These are phyloP conservation scores for Solanum ossicruentum DNA, from an alignment of 257 asterid genomes.

Conservation along the genomic window DNA sequence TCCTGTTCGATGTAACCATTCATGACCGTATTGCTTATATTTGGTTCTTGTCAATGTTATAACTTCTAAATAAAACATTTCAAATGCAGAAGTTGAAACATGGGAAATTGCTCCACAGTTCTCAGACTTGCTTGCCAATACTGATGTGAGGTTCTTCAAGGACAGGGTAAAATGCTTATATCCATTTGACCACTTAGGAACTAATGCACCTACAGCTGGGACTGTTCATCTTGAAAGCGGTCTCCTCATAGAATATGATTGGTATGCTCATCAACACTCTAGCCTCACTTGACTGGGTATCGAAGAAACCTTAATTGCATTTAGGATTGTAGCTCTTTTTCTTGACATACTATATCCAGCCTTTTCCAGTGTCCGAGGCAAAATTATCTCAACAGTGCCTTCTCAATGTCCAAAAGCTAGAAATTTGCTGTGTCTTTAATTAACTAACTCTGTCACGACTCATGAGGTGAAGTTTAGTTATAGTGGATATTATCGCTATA, in stretches of 20 bases:
- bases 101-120: constrained; percentile 99
- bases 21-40: neutral
- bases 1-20: neutral
- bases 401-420: neutral
- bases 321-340: neutral
- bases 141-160: constrained; percentile 56
- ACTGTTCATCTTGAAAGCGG: constrained; percentile 83
- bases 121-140: constrained; percentile 72
- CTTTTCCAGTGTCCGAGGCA: neutral
- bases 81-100: constrained; percentile 73
- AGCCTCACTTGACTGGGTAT: neutral
- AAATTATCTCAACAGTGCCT: neutral
- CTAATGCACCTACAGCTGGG: constrained; percentile 44
- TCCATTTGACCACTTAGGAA: constrained; percentile 60
- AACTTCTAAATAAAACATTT: neutral
- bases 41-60: neutral
- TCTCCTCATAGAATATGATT: constrained; percentile 75
- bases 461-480: neutral
- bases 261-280: constrained; percentile 31
- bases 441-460: neutral
- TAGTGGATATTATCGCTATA: neutral
- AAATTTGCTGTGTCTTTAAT: neutral
- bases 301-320: neutral
- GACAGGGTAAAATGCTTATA: constrained; percentile 59
- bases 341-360: neutral